Evolutionary conservation across 495 filamentous ascomycete genomes (phyloP).

Genomic region (Daldinia loculata): DNA sequence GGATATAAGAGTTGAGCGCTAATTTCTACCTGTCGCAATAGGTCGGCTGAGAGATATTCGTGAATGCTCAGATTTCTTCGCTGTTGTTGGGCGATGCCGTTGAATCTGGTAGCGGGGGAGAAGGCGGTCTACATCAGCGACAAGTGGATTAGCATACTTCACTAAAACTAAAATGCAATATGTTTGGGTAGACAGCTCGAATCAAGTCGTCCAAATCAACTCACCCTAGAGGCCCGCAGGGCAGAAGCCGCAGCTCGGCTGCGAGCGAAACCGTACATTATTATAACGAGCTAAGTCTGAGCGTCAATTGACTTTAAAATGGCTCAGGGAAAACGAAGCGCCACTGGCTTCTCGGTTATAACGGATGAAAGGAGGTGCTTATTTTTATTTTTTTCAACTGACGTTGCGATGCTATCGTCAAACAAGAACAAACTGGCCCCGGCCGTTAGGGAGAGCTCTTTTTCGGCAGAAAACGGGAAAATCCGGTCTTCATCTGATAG

Average conservation of each 20-base stretch:
- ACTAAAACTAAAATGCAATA: too few relatives aligned
- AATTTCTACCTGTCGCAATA: conserved; percentile 78
- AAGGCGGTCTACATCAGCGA: conserved; percentile 40
- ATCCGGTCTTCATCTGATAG: conserved; percentile 23
- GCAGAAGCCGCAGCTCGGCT: conserved; percentile 59
- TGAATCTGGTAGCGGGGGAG: conserved; percentile 55
- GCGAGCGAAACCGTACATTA: conserved; percentile 60
- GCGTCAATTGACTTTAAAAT: conserved; percentile 29
- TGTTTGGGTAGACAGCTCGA: conserved; percentile 3
- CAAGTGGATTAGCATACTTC: conserved; percentile 14
- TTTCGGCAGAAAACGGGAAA: conserved; percentile 39
- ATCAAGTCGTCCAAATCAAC: conserved; percentile 23
- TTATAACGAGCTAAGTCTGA: conserved; percentile 21
- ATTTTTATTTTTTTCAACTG: not conserved
- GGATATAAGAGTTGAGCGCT: conserved; percentile 33
- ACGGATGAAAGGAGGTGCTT: conserved; percentile 26
- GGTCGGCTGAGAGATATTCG: conserved; percentile 92
- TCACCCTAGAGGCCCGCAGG: conserved; percentile 58
- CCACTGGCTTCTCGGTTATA: conserved; percentile 15
- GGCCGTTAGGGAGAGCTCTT: conserved; percentile 36
- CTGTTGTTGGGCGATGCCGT: conserved; percentile 64
- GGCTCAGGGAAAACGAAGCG: conserved; percentile 30
- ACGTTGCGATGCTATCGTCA: conserved; percentile 36
- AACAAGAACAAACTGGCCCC: conserved; percentile 34
- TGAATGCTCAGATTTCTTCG: conserved; percentile 92